Base-by-base conservation (phyloP, 169 alveolate genomes). In the Eimeria necatrix region DNA sequence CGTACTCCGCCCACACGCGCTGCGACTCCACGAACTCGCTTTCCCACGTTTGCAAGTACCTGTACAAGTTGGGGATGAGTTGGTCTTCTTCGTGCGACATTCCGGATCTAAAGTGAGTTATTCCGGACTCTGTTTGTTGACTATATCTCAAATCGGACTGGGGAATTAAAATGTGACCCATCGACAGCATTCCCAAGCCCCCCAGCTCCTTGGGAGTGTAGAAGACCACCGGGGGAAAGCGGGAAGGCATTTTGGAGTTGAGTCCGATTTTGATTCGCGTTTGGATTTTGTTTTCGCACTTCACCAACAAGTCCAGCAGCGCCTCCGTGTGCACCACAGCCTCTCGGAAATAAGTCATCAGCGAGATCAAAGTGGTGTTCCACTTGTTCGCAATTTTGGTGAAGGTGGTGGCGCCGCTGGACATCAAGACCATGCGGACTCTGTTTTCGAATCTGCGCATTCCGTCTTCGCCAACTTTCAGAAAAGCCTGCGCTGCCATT, bases 211-310 rank as follows among this genome's bases (percentile, higher is more conserved):
- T 99, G 1, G 94, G 95, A 14, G 96, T 99, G 97, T 99, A 99
- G 97, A 99, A 99, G 22, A 99, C 99, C 51, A 99, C 99, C 0
- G 99, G 99, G 5, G 99, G 99, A 98, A 99, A 99, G 51, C 99
- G 97, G 53, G 99, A 98, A 61, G 99, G 99, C 99, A 99, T 99
- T 97, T 99, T 99, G 53, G 99, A 99, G 97, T 99, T 99, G 83
- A 99, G 97, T 3, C 99, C 99, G 83, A 99, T 99, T 97, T 99
- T 99, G 80, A 99, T 99, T 74, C 99, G 98, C 4, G 99, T 99
- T 97, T 99, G 99, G 26, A 99, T 99, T 97, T 94, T 94, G 76
- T 86, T 85, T 64, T 86, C 94, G 53, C 96, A 86, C 96, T 99
- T 99, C n/a, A 99, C 99, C 59, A 99, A 96, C 20, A 99, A 96